Evolutionary conservation across 345 rosid species (phyloP), one percentile per base, ranked within the genome.

Genomic region (Sapria himalayana): DNA sequence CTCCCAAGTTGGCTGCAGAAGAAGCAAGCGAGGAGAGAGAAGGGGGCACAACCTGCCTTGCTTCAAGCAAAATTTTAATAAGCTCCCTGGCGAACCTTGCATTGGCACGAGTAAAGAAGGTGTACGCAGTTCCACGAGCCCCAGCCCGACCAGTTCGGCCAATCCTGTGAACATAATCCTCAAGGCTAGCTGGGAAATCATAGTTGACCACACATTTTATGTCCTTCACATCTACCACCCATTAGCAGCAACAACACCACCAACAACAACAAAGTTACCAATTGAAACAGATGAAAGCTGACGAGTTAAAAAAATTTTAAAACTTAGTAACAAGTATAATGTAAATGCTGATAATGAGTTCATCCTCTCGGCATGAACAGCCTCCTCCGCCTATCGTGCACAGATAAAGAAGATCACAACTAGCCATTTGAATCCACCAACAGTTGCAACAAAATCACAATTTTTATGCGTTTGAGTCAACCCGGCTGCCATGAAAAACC

Each of bases 131-230:
- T 54, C 95, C 98, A 52, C 54, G 82, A 3, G 98, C 98, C 25
- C 98, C 98, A 25, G 98, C 98, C 17, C 98, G 91, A 35, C 98
- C 98, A 1, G 98, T 89, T 50, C 98, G 58, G 16, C 98, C 98
- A 38, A 89, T 89, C 69, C 98, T 76, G 57, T 89, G 98, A 39
- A 89, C 64, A 55, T 89, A 89, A 59, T 82, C 98, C 63, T 82
- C 94, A 25, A 89, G 71, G 41, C 80, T 68, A 15, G 89, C 49
- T 19, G 98, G 98, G 58, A 89, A 89, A 63, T 89, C 98, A 41
- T 82, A 89, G 65, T 89, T 89, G 55, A 89, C 63, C 57, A 89
- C 98, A 60, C 93, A 89, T 47, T 89, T 89, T 55, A 89, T 89
- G 70, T 89, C 98, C 76, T 89, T 89, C 59, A 89, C 98, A 74